A percentile compares a stretch with the other conserved stretches of the same genome.
Evolutionary conservation across 371 early-diverging fungal genomes (phyloP).

Genomic region (Zychaea mexicana): DNA sequence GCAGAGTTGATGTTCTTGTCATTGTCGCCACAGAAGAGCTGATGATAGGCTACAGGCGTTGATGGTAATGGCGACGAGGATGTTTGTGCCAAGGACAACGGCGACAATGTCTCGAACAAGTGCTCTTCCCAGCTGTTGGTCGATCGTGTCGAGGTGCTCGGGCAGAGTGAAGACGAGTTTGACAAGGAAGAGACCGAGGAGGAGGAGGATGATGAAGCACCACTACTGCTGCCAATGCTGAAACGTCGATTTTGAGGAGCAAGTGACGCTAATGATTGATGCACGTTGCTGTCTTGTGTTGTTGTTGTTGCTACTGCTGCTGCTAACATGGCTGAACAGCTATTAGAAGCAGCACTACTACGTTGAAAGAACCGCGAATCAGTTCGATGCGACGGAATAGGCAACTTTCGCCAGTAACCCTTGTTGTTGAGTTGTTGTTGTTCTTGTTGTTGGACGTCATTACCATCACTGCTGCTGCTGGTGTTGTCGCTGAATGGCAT

Average conservation of each 20-base stretch:
- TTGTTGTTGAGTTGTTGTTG: background rate
- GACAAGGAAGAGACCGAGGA: slow-evolving; percentile 3
- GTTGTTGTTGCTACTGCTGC: background rate
- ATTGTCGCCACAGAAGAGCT: no score
- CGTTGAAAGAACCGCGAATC: slow-evolving; percentile 21
- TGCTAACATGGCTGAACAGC: background rate
- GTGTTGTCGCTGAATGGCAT: no score
- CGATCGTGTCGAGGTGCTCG: background rate
- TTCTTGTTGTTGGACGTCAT: background rate
- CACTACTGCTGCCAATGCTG: slow-evolving; percentile 3
- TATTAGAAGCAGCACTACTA: background rate
- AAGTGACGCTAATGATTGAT: background rate
- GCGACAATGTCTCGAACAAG: no score
- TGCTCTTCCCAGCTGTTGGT: background rate
- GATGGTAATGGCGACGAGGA: no score
- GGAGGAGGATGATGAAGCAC: background rate
- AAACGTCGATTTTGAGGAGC: background rate
- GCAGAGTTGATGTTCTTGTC: background rate
- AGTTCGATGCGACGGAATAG: slow-evolving; percentile 16
- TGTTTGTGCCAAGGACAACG: no score
- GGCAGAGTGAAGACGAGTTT: background rate
- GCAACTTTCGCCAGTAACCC: slow-evolving; percentile 6
- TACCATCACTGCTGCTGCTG: no score
- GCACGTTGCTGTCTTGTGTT: no score
- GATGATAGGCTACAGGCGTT: no score